These are phyloP conservation scores for Podila horticola DNA, from an alignment of 192 early-diverging fungal genomes.

Conservation along the genomic window DNA sequence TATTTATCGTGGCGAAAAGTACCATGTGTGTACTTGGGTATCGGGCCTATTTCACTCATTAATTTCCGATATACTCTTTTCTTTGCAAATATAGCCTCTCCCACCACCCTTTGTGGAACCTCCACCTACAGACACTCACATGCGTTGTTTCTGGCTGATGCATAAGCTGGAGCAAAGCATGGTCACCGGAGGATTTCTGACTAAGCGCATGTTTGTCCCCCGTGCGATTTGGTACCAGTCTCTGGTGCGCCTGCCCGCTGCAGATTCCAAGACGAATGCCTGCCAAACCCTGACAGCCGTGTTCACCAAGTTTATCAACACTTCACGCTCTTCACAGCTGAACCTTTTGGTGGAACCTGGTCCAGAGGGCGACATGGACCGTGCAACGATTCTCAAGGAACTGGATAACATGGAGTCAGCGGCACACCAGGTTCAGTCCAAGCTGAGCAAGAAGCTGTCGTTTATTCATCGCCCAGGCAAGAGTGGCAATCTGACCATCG, in stretches of 20 bases:
- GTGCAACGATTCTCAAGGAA: conserved; percentile 22
- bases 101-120: conserved; percentile 37
- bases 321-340: conserved; percentile 14
- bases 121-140: conserved; percentile 41
- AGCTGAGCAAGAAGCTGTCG: conserved; percentile 47
- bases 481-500: conserved; percentile 30
- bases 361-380: conserved; percentile 23
- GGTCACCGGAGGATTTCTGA: conserved; percentile 52
- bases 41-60: background rate
- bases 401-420: conserved; percentile 23
- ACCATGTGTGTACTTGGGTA: background rate
- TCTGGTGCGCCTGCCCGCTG: conserved; percentile 38
- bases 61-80: background rate
- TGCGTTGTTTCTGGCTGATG: conserved; percentile 58
- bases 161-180: conserved; percentile 50
- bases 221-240: conserved; percentile 52
- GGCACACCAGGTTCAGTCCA: conserved; percentile 24
- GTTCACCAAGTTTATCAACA: conserved; percentile 32
- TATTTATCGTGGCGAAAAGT: background rate
- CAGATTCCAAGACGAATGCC: conserved; percentile 49
- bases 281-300: conserved; percentile 38
- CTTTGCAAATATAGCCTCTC: conserved; percentile 14
- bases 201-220: conserved; percentile 55
- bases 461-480: conserved; percentile 48
- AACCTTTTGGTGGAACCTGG: conserved; percentile 40